Evolutionary conservation across 1,284 basidiomycete genomes (phyloP).

Genomic region (Cutaneotrichosporon cutaneum): DNA sequence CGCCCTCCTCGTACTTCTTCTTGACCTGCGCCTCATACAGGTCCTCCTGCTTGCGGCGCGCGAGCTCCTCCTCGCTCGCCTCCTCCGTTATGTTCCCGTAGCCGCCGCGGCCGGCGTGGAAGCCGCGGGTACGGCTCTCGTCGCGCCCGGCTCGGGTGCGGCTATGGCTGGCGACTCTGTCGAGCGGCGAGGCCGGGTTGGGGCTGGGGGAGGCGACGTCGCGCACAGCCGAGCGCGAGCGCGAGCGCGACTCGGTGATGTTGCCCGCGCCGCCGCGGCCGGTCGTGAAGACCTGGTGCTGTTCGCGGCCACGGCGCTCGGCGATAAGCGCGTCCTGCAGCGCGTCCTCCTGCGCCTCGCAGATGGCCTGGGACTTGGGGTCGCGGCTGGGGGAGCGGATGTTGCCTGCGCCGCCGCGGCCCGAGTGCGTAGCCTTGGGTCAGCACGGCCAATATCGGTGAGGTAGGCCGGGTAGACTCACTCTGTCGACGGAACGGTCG

Average conservation of each 20-base stretch:
- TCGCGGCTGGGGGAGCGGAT: constrained; percentile 48
- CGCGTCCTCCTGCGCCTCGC: constrained; percentile 44
- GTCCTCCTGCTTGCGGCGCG: constrained; percentile 28
- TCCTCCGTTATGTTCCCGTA: constrained; percentile 51
- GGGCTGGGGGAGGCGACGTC: background rate
- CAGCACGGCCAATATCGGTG: constrained; percentile 7
- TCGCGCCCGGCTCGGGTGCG: constrained; percentile 5
- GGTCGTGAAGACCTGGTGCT: constrained; percentile 41
- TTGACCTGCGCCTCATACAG: constrained; percentile 41
- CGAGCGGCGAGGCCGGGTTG: background rate
- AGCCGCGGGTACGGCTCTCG: constrained; percentile 1
- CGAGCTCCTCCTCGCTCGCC: constrained; percentile 30
- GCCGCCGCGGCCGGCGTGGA: constrained; percentile 45
- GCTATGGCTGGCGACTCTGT: background rate
- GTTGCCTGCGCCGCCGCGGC: constrained; percentile 53
- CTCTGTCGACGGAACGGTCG: constrained; percentile 33
- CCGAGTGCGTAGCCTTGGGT: constrained; percentile 46
- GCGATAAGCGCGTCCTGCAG: constrained; percentile 47
- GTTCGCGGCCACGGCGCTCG: constrained; percentile 48
- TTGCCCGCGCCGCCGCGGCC: constrained; percentile 53
- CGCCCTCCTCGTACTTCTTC: constrained; percentile 39
- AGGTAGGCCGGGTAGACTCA: constrained; percentile 21
- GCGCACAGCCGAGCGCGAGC: constrained; percentile 27
- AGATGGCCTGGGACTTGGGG: constrained; percentile 29
- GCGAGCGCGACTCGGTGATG: constrained; percentile 35